These are phyloP conservation scores for Starmerella bombi DNA, from an alignment of 805 yeast genomes.

Conservation along the genomic window DNA sequence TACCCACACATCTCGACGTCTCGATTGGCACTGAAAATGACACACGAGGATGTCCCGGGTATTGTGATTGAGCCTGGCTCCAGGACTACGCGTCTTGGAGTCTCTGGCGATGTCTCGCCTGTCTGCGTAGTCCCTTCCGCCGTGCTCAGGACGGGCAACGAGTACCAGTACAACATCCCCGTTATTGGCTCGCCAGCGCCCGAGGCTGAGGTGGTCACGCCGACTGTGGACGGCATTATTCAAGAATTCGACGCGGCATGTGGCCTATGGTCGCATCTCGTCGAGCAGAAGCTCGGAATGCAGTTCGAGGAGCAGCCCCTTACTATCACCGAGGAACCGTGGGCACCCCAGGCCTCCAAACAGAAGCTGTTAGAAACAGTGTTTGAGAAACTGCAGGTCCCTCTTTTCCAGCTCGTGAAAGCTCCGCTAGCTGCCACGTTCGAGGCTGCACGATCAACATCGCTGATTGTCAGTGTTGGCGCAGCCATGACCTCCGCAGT, in stretches of 20 bases:
- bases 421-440: conserved; percentile 78
- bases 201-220: conserved; percentile 20
- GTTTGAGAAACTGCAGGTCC: conserved; percentile 57
- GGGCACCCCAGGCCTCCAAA: conserved; percentile 61
- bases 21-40: too few relatives aligned
- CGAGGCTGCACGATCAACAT: conserved; percentile 75
- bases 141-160: conserved; percentile 10
- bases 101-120: conserved; percentile 85
- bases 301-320: conserved; percentile 62
- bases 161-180: conserved; percentile 19
- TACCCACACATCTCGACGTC: too few relatives aligned
- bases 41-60: conserved; percentile 69
- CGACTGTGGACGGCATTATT: conserved; percentile 24
- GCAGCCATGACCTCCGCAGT: conserved; percentile 65
- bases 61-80: conserved; percentile 87
- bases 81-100: conserved; percentile 66
- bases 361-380: conserved; percentile 55
- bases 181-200: conserved; percentile 8
- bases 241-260: conserved; percentile 76
- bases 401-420: conserved; percentile 69
- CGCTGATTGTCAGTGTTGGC: conserved; percentile 76
- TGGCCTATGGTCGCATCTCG: conserved; percentile 55
- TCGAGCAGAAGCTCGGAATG: conserved; percentile 37
- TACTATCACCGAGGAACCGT: conserved; percentile 71
- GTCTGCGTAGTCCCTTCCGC: conserved; percentile 58